Conservation (phyloP, 1,139 yeast species). For the Hanseniaspora sp. region DNA sequence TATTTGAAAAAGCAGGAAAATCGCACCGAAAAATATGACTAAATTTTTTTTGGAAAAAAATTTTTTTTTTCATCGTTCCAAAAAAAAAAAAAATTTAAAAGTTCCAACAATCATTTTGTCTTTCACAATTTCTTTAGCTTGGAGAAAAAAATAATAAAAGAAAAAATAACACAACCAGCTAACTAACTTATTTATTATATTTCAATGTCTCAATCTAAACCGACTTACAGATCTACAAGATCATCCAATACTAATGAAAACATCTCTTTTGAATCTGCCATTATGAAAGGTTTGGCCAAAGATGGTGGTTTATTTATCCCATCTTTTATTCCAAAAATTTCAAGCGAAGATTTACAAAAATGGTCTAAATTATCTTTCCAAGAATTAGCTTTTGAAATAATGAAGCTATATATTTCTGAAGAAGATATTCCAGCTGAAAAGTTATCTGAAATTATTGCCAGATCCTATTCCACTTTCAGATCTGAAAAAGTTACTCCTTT, state of each 20-base stretch:
- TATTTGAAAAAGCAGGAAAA: no score
- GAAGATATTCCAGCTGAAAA: conserved; percentile 65
- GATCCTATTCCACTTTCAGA: conserved; percentile 84
- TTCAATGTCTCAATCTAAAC: conserved; percentile 34
- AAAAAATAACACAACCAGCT: not conserved
- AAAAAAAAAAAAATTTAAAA: not conserved
- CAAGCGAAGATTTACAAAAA: conserved; percentile 44
- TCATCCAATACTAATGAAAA: conserved; percentile 41
- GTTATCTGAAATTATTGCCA: conserved; percentile 47
- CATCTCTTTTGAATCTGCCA: conserved; percentile 79
- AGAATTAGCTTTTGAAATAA: conserved; percentile 74
- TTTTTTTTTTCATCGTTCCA: not conserved
- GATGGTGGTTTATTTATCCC: conserved; percentile 96
- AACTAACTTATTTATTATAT: no score
- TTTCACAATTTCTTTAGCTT: no score
- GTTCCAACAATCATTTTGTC: not conserved
- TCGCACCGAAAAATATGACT: not conserved
- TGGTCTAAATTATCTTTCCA: conserved; percentile 74
- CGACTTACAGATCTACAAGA: conserved; percentile 73
- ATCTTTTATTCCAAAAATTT: conserved; percentile 60
- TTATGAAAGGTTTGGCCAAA: conserved; percentile 84
- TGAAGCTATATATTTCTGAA: conserved; percentile 62
- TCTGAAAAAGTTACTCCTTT: conserved; percentile 78
- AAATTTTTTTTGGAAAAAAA: no score
- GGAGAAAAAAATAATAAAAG: not conserved